A percentile compares a stretch with the other conserved stretches of the same genome.
These are phyloP conservation scores for Gnomoniopsis smithogilvyi DNA, from an alignment of 2,329 filamentous ascomycete species.

Conservation along the genomic window DNA sequence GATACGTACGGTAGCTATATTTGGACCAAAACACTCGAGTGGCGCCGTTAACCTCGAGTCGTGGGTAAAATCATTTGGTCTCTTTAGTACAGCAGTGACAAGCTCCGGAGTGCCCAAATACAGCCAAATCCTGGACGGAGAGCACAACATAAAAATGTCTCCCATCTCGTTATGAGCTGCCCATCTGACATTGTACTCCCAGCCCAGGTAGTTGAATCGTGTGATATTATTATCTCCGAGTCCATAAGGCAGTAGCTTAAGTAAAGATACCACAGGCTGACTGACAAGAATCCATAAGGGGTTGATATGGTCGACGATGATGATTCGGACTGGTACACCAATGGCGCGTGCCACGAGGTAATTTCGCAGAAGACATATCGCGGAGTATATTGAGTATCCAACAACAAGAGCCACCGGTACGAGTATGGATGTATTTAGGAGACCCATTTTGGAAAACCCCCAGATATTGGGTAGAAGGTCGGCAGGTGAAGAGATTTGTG, in stretches of 20 bases:
- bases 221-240: slow-evolving; percentile 28
- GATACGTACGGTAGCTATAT: slow-evolving; percentile 15
- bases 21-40: slow-evolving; percentile 21
- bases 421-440: too few species aligned
- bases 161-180: slow-evolving; percentile 23
- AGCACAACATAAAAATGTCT: slow-evolving; percentile 17
- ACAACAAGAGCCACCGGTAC: too few species aligned
- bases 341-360: slow-evolving; percentile 25
- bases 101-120: slow-evolving; percentile 18
- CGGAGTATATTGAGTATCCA: neutral
- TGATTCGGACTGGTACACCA: slow-evolving; percentile 29
- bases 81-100: slow-evolving; percentile 10
- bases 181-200: slow-evolving; percentile 2
- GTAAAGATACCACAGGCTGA: slow-evolving; percentile 19
- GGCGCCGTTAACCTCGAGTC: slow-evolving; percentile 16
- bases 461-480: too few species aligned
- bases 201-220: slow-evolving; percentile 29
- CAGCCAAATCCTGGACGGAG: slow-evolving; percentile 18
- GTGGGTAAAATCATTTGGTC: slow-evolving; percentile 19
- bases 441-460: too few species aligned
- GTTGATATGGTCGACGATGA: slow-evolving; percentile 29
- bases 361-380: slow-evolving; percentile 10
- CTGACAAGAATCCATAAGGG: slow-evolving; percentile 29
- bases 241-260: slow-evolving; percentile 22
- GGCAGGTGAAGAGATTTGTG: too few species aligned